Evolutionary conservation across 345 rosid species (phyloP).

Genomic region (Lumnitzera racemosa): DNA sequence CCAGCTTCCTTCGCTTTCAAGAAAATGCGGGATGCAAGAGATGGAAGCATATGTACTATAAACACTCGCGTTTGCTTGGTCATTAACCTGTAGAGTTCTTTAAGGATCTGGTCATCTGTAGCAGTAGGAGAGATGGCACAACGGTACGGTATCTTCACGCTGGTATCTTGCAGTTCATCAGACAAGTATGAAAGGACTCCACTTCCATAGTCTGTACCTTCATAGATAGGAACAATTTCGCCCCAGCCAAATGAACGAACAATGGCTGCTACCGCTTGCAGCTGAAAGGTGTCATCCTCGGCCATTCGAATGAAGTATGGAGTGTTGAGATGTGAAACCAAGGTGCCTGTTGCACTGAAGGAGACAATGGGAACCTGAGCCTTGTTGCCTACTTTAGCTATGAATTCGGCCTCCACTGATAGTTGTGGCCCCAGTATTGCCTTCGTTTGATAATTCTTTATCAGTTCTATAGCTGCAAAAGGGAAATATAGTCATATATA

Average conservation of each 20-base stretch:
- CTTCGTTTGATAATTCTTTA: neutral
- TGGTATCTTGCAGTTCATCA: too few species aligned
- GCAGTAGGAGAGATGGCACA: too few species aligned
- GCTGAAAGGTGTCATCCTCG: too few species aligned
- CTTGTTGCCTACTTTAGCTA: constrained; percentile 9
- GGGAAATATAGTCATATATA: too few species aligned
- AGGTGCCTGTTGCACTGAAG: too few species aligned
- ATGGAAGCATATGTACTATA: constrained; percentile 32
- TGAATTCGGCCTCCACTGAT: too few species aligned
- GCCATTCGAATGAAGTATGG: too few species aligned
- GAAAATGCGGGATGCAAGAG: constrained; percentile 29
- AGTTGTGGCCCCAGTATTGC: too few species aligned
- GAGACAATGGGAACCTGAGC: constrained; percentile 35
- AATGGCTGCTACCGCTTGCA: too few species aligned
- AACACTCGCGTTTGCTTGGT: constrained; percentile 52
- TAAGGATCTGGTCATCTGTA: too few species aligned
- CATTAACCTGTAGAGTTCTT: constrained; percentile 29
- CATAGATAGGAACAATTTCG: constrained; percentile 26
- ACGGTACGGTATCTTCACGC: too few species aligned
- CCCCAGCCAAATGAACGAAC: constrained; percentile 30
- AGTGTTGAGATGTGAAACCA: too few species aligned
- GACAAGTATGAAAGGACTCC: constrained; percentile 20
- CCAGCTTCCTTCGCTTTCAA: constrained; percentile 29
- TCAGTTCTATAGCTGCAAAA: constrained; percentile 22
- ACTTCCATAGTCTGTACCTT: constrained; percentile 29